These are phyloP conservation scores for Triticum turgidum DNA, from an alignment of 176 grass and related monocot species.

Conservation along the genomic window DNA sequence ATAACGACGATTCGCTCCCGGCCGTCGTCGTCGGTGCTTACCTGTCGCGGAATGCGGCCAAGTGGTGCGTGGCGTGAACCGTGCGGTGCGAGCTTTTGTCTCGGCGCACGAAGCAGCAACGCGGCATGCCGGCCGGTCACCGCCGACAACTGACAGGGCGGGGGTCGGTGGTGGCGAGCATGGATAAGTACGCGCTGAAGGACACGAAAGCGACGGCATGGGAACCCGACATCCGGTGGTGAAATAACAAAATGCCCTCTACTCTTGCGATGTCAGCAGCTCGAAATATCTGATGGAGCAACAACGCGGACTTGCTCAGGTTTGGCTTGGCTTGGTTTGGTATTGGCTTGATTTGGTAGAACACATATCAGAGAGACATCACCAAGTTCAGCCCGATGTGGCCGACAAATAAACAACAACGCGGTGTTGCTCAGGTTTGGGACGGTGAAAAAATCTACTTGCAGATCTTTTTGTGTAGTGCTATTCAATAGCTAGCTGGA, in stretches of 20 bases:
- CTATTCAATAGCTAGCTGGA: too few relatives aligned
- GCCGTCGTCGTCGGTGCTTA: slow-evolving; percentile 4
- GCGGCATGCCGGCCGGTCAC: neutral
- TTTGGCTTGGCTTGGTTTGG: too few relatives aligned
- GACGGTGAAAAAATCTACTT: neutral
- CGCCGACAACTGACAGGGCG: neutral
- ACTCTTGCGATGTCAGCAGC: neutral
- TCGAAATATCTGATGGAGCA: neutral
- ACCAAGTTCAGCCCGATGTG: too few relatives aligned
- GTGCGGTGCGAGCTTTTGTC: neutral
- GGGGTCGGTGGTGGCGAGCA: too few relatives aligned
- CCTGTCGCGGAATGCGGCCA: neutral
- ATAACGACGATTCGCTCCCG: neutral
- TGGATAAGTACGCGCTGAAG: neutral
- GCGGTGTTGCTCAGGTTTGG: neutral
- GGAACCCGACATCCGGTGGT: neutral
- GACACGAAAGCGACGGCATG: neutral
- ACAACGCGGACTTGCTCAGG: too few relatives aligned
- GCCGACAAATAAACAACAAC: neutral
- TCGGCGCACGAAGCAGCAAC: neutral
- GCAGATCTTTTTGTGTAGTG: too few relatives aligned
- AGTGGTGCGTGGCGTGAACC: slow-evolving; percentile 15
- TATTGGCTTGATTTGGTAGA: too few relatives aligned
- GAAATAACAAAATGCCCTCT: neutral
- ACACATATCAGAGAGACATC: too few relatives aligned